Evolutionary conservation across 805 yeast species (phyloP).

Genomic region (Zygosaccharomyces kombuchaensis): DNA sequence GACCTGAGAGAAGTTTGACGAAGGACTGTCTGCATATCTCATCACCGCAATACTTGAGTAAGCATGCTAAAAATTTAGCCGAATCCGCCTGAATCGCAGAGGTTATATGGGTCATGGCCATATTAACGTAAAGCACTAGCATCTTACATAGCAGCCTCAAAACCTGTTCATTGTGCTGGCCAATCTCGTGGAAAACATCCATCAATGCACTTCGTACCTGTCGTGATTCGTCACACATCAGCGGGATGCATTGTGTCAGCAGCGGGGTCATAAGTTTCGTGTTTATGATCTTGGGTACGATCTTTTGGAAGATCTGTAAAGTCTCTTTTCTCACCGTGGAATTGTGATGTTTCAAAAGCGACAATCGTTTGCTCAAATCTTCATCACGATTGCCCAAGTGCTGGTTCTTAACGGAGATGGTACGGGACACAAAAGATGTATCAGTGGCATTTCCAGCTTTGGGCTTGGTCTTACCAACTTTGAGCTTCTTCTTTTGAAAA

Average conservation of each 20-base stretch:
- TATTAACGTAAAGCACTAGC: conserved; percentile 68
- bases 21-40: conserved; percentile 60
- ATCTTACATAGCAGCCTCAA: conserved; percentile 57
- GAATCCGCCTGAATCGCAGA: conserved; percentile 74
- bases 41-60: conserved; percentile 52
- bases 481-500: conserved; percentile 62
- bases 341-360: conserved; percentile 72
- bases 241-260: conserved; percentile 29
- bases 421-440: conserved; percentile 74
- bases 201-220: conserved; percentile 59
- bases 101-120: conserved; percentile 90
- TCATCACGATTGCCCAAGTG: conserved; percentile 35
- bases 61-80: conserved; percentile 56
- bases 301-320: conserved; percentile 46
- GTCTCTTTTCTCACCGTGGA: conserved; percentile 68
- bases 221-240: conserved; percentile 52
- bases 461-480: conserved; percentile 78
- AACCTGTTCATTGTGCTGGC: conserved; percentile 48
- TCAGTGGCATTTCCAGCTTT: conserved; percentile 75
- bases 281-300: conserved; percentile 43
- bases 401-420: conserved; percentile 32
- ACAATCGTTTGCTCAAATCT: conserved; percentile 56
- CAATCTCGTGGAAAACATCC: conserved; percentile 45
- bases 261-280: conserved; percentile 31
- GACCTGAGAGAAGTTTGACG: conserved; percentile 62